Evolutionary conservation across 352 stramenopile genomes (phyloP), one percentile per base, ranked within the genome.

Genomic region (Thraustochytrium aureum): DNA sequence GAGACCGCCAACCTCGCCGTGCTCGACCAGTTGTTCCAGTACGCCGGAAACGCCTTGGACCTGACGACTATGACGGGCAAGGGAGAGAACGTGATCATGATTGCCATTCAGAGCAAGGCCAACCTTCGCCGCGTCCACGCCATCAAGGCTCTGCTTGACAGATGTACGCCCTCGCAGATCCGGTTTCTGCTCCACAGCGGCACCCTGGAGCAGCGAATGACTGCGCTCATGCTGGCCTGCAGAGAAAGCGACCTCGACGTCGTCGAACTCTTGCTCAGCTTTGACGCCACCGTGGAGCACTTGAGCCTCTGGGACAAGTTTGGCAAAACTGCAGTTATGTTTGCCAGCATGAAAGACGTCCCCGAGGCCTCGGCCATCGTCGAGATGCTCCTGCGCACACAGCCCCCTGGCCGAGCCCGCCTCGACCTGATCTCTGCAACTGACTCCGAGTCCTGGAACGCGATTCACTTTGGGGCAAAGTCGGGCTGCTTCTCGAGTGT

Each of bases 31-130:
- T 30, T 79, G 0, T 20, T 79, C 35, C 12, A 41, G 7, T 12
- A 32, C 6, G 69, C 52, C 26, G 52, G 69, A n/a, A 56, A 64
- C 37, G 10, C 26, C 1, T 52, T 79, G 26, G 54, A 72, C 56
- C 32, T 64, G 14, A 41, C 33, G 26, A 33, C 41, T 32, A n/a
- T 64, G 37, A 79, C 50, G 17, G 26, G 69, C 39, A 50, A 60
- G 32, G 69, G 54, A 10, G 69, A 79, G 38, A 79, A 79, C 41
- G 56, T n/a, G 10, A 10, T 64, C 33, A 26, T 64, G 10, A 10
- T 64, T 26, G 56, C 56, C 26, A 26, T 64, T 10, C 26, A 38
- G 35, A 14, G 10, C 56, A 39, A 39, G 56, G 47, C 26, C 47
- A 26, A 26, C 47, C 47, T 22, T 56, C 47, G 26, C 47, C 17